Percentiles rank a stretch among this genome's conserved stretches.
phyloP scores from a whole-genome alignment of 2,329 filamentous ascomycete species.

The Shiraia sp. region DNA sequence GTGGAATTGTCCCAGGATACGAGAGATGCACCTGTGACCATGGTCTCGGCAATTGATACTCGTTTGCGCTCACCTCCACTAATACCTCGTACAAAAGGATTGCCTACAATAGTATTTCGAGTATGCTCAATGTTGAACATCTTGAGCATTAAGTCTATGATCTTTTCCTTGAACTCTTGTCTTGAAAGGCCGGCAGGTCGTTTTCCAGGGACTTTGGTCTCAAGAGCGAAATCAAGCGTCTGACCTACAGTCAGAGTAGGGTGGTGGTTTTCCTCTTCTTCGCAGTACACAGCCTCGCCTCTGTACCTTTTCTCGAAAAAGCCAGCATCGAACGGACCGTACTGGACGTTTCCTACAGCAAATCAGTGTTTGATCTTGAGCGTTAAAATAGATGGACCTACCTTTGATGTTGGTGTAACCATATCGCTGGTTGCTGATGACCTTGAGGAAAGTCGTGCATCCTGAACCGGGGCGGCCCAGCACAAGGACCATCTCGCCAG shows the following conservation, averaged over 20 bases:
- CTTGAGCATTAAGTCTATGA: conserved; percentile 74
- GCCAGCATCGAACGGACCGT: conserved; percentile 72
- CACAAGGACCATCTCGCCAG: conserved; percentile 88
- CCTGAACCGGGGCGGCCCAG: conserved; percentile 72
- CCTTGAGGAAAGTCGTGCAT: conserved; percentile 60
- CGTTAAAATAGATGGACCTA: no score
- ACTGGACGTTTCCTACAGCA: conserved; percentile 62
- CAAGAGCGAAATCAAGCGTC: conserved; percentile 81
- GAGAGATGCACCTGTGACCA: conserved; percentile 72
- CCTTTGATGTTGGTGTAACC: conserved; percentile 67
- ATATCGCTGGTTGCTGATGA: conserved; percentile 59
- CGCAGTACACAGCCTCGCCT: conserved; percentile 83
- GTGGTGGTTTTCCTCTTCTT: conserved; percentile 84
- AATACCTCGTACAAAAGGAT: conserved; percentile 75
- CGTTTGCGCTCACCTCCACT: conserved; percentile 80
- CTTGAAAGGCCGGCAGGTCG: conserved; percentile 74
- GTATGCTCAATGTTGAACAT: conserved; percentile 97
- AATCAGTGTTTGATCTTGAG: no score
- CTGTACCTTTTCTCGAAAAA: conserved; percentile 74
- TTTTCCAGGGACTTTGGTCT: conserved; percentile 83
- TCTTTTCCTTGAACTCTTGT: conserved; percentile 73
- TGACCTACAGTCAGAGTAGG: conserved; percentile 86
- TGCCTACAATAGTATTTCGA: conserved; percentile 80
- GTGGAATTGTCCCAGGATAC: conserved; percentile 64
- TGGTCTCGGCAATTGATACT: conserved; percentile 81